A percentile compares a stretch with the other conserved stretches of the same genome.
phyloP scores from a whole-genome alignment of 495 filamentous ascomycete genomes.

The Penicillium cinerascens region DNA sequence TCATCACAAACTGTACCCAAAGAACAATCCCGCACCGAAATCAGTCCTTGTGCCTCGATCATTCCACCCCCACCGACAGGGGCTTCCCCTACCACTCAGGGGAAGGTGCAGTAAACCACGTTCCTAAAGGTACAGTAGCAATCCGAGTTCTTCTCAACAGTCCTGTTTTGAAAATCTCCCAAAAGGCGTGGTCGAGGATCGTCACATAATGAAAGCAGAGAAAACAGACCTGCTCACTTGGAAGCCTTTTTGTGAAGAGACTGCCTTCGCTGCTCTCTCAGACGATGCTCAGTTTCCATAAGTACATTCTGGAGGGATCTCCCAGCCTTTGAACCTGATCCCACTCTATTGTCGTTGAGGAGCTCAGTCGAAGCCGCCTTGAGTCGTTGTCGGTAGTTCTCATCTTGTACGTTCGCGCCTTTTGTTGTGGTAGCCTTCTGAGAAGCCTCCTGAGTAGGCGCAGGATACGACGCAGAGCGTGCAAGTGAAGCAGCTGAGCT shows the following conservation, averaged over 20 bases:
- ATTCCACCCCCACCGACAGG: no score
- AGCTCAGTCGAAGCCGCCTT: slow-evolving; percentile 5
- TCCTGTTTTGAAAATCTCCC: no score
- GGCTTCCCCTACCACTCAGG: no score
- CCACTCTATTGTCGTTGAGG: slow-evolving; percentile 10
- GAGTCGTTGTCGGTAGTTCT: slow-evolving; percentile 2
- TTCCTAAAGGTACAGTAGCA: no score
- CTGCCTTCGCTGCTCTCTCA: slow-evolving; percentile 1
- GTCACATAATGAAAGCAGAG: no score
- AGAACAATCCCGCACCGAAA: no score
- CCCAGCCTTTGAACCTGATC: slow-evolving; percentile 7
- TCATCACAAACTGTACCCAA: no score
- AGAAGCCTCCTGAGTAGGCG: background rate
- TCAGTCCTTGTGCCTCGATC: no score
- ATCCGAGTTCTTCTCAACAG: no score
- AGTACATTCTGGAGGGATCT: slow-evolving; percentile 8
- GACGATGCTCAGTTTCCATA: slow-evolving; percentile 8
- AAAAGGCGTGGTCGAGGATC: no score
- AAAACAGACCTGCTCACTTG: background rate
- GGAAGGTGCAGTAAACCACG: no score
- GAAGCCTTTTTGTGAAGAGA: background rate
- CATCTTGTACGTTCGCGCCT: background rate
- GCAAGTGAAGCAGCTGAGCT: background rate
- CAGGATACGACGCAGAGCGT: slow-evolving; percentile 4
- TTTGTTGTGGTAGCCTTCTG: background rate